Conservation (phyloP, 306 rosid species). For the Rosa multiflora region DNA sequence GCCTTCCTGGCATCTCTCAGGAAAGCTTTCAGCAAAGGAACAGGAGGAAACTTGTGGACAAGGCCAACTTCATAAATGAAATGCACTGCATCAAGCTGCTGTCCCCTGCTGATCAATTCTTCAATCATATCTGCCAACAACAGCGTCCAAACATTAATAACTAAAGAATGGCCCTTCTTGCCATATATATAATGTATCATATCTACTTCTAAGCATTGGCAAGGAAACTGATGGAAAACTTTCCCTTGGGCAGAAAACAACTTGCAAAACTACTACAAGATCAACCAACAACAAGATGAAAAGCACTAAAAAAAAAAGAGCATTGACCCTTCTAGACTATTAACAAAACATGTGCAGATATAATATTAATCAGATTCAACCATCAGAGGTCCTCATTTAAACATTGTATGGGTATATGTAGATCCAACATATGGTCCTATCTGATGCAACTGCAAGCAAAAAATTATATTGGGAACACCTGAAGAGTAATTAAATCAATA, state of each 20-base stretch:
- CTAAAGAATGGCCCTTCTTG: background rate
- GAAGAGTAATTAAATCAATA: background rate
- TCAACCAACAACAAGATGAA: background rate
- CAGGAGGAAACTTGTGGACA: constrained; percentile 80
- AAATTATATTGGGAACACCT: background rate
- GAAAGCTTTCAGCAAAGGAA: constrained; percentile 81
- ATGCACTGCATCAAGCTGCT: constrained; percentile 99
- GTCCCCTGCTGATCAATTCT: constrained; percentile 93
- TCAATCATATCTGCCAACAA: constrained; percentile 77
- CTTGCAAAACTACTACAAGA: background rate
- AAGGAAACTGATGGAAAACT: background rate
- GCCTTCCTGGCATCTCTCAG: constrained; percentile 93
- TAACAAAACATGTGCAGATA: background rate
- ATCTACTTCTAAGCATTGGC: background rate
- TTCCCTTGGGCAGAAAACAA: background rate
- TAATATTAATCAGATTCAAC: background rate
- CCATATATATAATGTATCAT: background rate
- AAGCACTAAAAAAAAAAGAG: background rate
- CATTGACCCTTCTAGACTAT: background rate
- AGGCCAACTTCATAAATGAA: constrained; percentile 93
- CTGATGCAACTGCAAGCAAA: background rate
- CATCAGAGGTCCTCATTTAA: background rate
- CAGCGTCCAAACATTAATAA: constrained; percentile 7
- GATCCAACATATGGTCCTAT: constrained; percentile 6
- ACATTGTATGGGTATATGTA: background rate